Evolutionary conservation across 2,329 filamentous ascomycete genomes (phyloP), one percentile per base, ranked within the genome.

Genomic region (Hypomyces perniciosus): DNA sequence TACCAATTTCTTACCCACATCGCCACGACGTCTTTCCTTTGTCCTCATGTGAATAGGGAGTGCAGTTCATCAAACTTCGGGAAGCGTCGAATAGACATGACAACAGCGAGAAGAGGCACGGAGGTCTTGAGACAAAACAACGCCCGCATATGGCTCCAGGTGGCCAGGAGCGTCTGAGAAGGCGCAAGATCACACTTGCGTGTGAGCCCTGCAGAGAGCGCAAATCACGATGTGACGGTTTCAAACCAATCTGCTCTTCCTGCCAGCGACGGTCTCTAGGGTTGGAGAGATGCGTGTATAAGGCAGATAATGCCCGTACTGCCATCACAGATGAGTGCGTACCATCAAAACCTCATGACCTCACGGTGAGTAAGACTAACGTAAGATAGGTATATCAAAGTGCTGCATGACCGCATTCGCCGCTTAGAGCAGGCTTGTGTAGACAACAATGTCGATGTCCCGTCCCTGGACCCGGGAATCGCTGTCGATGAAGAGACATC

Each of bases 171-270:
- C 54, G 51, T 4, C 44, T 42, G 31, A 46, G 54, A 4, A 52
- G 54, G 28, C 56, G 53, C 37, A 59, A 59, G 50, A 44, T 44
- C 29, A 30, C 42, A 5, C 42, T 44, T 12, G 42, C 42, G 5
- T 74, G 72, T 52, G 69, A 72, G 49, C 62, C 67, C 4, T 74
- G 72, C 48, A 62, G 70, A 29, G 65, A 68, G 46, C 66, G 68
- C 43, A 73, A 74, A 54, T 60, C 67, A 5, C 65, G 68, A 1
- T 73, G 71, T 48, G 70, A 74, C 54, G 70, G 71, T 20, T 60
- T 49, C n/a, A 72, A 72, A 55, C 72, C 72, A 27, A 67, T 74
- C 9, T 75, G 72, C 57, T 68, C 66, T n/a, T 66, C 68, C 2
- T 74, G 72, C 47, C 59, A 58, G 39, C 63, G 65, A 9, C 65